Evolutionary conservation across 108 stramenopile genomes (phyloP), one percentile per base, ranked within the genome.

Genomic region (Nitzschia putrida): DNA sequence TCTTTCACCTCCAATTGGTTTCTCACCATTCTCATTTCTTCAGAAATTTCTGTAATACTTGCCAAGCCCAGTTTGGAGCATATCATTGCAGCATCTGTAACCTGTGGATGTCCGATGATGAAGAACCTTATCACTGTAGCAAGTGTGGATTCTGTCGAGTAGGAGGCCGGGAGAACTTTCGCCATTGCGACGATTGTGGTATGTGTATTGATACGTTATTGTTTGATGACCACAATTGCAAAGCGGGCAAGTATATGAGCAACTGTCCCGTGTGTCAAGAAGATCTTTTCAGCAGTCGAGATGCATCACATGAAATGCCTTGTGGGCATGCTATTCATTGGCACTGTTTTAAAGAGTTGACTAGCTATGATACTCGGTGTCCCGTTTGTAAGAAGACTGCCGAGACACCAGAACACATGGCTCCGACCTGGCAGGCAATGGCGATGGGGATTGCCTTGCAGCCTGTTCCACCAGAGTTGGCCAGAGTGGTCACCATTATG

Each of bases 311-410:
- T 55, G 82, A 93, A 73, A 82, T 93, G 82, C 91, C 91, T 2
- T 93, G 91, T 70, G 91, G 91, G 7, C 91, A 93, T 64, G 88
- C 80, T 40, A 85, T 85, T 54, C 85, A 85, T 69, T 85, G 85
- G 85, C 67, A 89, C 53, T 93, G 92, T 66, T 93, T 90, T 66
- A 79, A 79, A 38, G 81, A 89, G 61, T 77, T 93, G 52, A 78
- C 89, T 0, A 69, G 75, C 12, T 80, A 87, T 53, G 92, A 93
- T 70, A 82, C 83, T 9, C 77, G 92, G 20, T 93, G 92, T 56
- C 92, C 92, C 20, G 87, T 93, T 10, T 93, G 92, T 68, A 93
- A 93, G 74, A 90, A 88, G 74, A 93, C 92, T 14, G 92, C 92
- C 14, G 82, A 83, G 66, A 90, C 88, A 29, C 81, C 76, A 7